Base-by-base conservation (phyloP, 768 basidiomycete species). In the Suillus subaureus region DNA sequence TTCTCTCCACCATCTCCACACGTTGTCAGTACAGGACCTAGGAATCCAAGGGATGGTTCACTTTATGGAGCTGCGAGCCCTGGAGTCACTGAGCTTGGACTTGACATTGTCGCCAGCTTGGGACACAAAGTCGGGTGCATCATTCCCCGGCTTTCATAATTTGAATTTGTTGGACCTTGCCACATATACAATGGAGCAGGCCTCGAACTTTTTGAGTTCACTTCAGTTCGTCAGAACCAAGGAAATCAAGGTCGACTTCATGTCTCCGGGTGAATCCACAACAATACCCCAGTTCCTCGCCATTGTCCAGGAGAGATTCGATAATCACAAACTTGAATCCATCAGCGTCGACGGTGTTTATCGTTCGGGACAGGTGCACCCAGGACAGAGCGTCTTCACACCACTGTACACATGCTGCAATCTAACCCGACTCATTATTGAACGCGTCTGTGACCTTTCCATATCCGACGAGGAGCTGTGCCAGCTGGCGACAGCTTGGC, bases 401-500 rank as follows among this genome's bases (percentile, higher is more conserved):
- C 54, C 54, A 55, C 33, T 55, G 21, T 11, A 37, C 2, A 33
- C 55, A 56, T 56, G 21, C 13, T 6, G 3, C n/a, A 56, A 56
- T 37, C 21, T 56, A 15, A 56, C 33, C 15, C 21, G 7, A 18
- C 12, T 15, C 52, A 65, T 2, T 61, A 56, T 12, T 33, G 70
- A 0, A 70, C 67, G 2, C 67, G 70, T 11, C 57, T 15, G 57
- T 65, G 7, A 55, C 65, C 0, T 56, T 68, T 26, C 56, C 66
- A 8, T 74, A 6, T 65, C 66, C 37, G 74, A 74, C 49, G 45
- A 65, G 1, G 65, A 64, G 35, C 64, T 74, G 0, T 33, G 64
- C 9, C 64, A 65, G 49, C 43, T 75, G 0, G 72, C 65, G 0
- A 63, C 35, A 3, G 67, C 70, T 1, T 74, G 73, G 74, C 70